Evolutionary conservation across 805 yeast species (phyloP).

Genomic region (Cyberlindnera bimundalis): DNA sequence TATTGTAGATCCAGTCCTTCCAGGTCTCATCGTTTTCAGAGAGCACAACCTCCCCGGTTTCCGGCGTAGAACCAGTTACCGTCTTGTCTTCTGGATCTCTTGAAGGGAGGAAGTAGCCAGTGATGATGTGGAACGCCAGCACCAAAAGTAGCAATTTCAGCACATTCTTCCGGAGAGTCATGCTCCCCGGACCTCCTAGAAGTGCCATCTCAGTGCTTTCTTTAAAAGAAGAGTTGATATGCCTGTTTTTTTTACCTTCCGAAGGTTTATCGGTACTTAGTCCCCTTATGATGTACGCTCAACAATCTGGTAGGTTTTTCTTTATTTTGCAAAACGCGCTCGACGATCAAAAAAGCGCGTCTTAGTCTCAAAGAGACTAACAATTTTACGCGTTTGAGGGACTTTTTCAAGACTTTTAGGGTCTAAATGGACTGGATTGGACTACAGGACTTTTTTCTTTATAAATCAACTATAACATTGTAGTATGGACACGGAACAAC

Average conservation of each 20-base stretch:
- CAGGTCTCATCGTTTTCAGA: neutral
- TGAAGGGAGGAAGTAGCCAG: slow-evolving; percentile 10
- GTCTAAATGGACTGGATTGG: neutral
- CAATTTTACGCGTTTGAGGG: neutral
- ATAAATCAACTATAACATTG: neutral
- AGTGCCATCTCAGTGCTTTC: slow-evolving; percentile 2
- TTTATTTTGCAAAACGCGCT: too few species aligned
- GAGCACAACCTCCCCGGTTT: neutral
- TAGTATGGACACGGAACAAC: too few species aligned
- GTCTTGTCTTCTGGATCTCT: neutral
- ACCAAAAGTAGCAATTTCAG: slow-evolving; percentile 10
- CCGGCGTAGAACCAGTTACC: neutral
- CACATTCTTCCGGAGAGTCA: slow-evolving; percentile 10
- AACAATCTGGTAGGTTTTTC: too few species aligned
- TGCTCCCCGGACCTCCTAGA: slow-evolving; percentile 4
- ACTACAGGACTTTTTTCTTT: neutral
- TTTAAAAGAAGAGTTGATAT: neutral
- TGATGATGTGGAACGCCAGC: slow-evolving; percentile 9
- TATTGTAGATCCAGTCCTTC: neutral
- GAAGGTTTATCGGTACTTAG: too few species aligned
- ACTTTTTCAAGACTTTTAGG: neutral
- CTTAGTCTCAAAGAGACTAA: neutral
- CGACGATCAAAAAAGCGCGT: too few species aligned
- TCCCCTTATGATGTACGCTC: too few species aligned
- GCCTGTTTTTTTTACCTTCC: too few species aligned